These are phyloP conservation scores for Pneumocystis murina DNA, from an alignment of 1,139 yeast genomes.

Conservation along the genomic window DNA sequence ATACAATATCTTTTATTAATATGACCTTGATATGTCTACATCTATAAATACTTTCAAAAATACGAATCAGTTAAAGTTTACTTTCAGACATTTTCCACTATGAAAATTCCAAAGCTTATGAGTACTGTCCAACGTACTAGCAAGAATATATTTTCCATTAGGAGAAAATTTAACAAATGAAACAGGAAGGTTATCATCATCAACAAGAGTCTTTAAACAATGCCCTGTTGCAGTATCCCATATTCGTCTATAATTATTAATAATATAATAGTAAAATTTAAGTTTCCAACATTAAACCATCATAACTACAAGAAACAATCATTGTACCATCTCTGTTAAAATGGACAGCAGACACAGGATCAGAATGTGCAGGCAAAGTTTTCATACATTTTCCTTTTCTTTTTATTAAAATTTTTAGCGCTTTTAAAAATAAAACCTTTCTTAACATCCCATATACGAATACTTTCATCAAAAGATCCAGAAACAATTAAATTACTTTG, in stretches of 20 bases:
- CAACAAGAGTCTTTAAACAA: conserved; percentile 72
- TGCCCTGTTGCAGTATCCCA: conserved; percentile 85
- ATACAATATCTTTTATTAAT: conserved; percentile 18
- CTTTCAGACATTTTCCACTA: conserved; percentile 62
- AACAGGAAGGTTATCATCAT: conserved; percentile 34
- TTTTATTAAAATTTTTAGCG: neutral
- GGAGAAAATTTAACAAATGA: conserved; percentile 62
- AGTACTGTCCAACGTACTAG: conserved; percentile 68
- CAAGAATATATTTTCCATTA: conserved; percentile 65
- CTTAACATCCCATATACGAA: conserved; percentile 69
- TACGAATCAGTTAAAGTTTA: conserved; percentile 29
- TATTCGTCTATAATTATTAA: conserved; percentile 30
- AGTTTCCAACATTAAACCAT: conserved; percentile 48
- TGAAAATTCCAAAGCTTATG: conserved; percentile 72
- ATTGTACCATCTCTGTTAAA: conserved; percentile 69
- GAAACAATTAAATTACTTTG: conserved; percentile 69
- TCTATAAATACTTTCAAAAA: neutral
- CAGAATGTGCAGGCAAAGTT: conserved; percentile 85
- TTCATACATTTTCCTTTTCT: conserved; percentile 45
- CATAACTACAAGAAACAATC: conserved; percentile 76
- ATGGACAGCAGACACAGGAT: conserved; percentile 66
- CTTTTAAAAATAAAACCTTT: conserved; percentile 19
- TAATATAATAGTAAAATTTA: conserved; percentile 13
- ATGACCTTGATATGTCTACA: conserved; percentile 24
- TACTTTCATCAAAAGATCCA: conserved; percentile 67